Evolutionary conservation across 805 yeast species (phyloP), one percentile per base, ranked within the genome.

Genomic region (Wickerhamiella sergipiensis): DNA sequence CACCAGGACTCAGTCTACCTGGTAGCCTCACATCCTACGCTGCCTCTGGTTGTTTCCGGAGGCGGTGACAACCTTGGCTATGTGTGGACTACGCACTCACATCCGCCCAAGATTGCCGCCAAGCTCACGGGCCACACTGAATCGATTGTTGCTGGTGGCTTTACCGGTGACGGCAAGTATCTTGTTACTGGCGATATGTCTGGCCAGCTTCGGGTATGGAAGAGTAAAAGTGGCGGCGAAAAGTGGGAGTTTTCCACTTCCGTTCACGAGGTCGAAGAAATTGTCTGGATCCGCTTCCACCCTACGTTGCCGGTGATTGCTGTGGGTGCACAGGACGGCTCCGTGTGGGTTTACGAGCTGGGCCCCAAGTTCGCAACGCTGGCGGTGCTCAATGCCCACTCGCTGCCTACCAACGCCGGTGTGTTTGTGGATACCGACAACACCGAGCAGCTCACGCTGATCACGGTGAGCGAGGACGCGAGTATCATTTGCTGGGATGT

Each of bases 151-250:
- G 73, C 86, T 7, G 89, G 92, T 48, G 87, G 81, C 0, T 92
- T 92, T 67, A 80, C 95, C 1, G 67, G 72, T 38, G 92, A 86
- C 61, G 99, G 97, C 23, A 74, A 78, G 45, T 88, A 72, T 61
- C 71, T 85, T 43, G 74, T 92, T 12, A 83, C 96, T 6, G 97
- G 90, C 40, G 99, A 94, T 67, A 92, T 92, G 99, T 80, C 80
- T 50, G 97, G 98, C 50, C 79, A 79, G 59, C 73, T 90, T 29
- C 73, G 85, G 58, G 78, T 88, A 15, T 85, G 81, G 70, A 77
- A 79, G 62, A 70, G 89, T 6, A 66, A 74, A 45, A 81, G 82
- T 59, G 82, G 83, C 45, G 96, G 95, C 26, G 87, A 89, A 64
- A 77, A 78, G 52, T 90, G 97, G 97, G 74, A 71, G 55, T 68